These are phyloP conservation scores for Vickermania ingenoplastis DNA, from an alignment of 208 protist species.

Conservation along the genomic window DNA sequence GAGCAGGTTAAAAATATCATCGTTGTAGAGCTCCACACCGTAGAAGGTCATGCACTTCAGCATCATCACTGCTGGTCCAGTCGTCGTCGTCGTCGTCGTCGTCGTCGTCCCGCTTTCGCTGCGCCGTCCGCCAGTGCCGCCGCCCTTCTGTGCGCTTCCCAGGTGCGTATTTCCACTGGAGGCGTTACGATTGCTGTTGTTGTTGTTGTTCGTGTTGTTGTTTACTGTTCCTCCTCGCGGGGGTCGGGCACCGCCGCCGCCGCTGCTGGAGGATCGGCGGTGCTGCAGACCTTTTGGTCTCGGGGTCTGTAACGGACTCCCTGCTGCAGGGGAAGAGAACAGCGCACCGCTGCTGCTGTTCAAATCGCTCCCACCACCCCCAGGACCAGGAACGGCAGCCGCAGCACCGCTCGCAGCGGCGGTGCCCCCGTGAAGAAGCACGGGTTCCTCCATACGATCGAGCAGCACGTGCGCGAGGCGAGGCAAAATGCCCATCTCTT, in stretches of 20 bases:
- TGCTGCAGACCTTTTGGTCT: too few relatives aligned
- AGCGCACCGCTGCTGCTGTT: constrained; percentile 4
- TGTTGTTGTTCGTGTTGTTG: too few relatives aligned
- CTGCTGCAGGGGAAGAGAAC: too few relatives aligned
- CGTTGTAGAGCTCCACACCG: constrained; percentile 82
- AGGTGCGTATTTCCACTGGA: too few relatives aligned
- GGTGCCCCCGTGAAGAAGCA: constrained; percentile 24
- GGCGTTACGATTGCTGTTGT: too few relatives aligned
- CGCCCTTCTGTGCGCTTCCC: neutral
- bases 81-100: constrained; percentile 4
- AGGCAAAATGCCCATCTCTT: constrained; percentile 66
- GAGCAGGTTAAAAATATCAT: constrained; percentile 72
- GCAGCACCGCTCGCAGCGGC: too few relatives aligned
- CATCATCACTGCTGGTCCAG: constrained; percentile 23
- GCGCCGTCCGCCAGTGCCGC: constrained; percentile 1
- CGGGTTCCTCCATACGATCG: constrained; percentile 47
- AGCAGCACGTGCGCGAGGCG: constrained; percentile 68
- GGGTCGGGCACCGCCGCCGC: neutral
- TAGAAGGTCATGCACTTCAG: constrained; percentile 69
- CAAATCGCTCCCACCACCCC: neutral
- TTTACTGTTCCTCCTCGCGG: too few relatives aligned
- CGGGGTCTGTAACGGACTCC: too few relatives aligned
- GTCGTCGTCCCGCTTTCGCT: neutral
- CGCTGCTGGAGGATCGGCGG: neutral
- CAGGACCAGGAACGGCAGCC: too few relatives aligned